phyloP scores from a whole-genome alignment of 805 yeast genomes.

The Yarrowia phangngaensis region DNA sequence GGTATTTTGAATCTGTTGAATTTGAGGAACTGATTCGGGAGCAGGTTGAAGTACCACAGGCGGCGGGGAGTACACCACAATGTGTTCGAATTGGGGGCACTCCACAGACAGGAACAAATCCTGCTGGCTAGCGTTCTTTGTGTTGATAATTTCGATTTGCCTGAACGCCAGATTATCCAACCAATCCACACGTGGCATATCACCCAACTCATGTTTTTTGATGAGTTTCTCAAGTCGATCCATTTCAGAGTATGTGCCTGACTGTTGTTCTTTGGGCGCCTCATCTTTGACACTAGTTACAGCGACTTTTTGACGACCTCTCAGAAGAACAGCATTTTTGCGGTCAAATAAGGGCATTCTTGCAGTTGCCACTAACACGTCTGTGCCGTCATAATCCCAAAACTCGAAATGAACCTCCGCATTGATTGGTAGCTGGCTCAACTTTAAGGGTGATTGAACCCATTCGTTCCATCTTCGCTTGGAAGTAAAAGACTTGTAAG shows the following conservation, averaged over 20 bases:
- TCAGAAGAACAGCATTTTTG: slow-evolving; percentile 35
- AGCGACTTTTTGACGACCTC: slow-evolving; percentile 14
- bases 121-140: slow-evolving; percentile 17
- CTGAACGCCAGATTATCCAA: slow-evolving; percentile 63
- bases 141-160: slow-evolving; percentile 44
- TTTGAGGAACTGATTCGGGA: slow-evolving; percentile 43
- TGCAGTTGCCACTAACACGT: slow-evolving; percentile 57
- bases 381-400: slow-evolving; percentile 63
- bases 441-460: slow-evolving; percentile 66
- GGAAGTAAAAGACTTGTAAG: slow-evolving; percentile 47
- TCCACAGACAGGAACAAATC: slow-evolving; percentile 50
- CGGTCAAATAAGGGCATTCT: slow-evolving; percentile 56
- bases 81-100: slow-evolving; percentile 55
- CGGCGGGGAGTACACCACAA: slow-evolving; percentile 16
- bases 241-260: slow-evolving; percentile 38
- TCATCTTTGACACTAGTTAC: neutral
- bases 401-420: slow-evolving; percentile 58
- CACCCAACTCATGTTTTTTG: slow-evolving; percentile 65
- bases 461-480: slow-evolving; percentile 64
- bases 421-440: slow-evolving; percentile 64
- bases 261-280: too few species aligned
- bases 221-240: slow-evolving; percentile 52
- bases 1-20: slow-evolving; percentile 17
- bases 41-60: slow-evolving; percentile 6
- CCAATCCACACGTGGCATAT: slow-evolving; percentile 62